phyloP scores from a whole-genome alignment of 495 filamentous ascomycete species.

The Annulohypoxylon moriforme region DNA sequence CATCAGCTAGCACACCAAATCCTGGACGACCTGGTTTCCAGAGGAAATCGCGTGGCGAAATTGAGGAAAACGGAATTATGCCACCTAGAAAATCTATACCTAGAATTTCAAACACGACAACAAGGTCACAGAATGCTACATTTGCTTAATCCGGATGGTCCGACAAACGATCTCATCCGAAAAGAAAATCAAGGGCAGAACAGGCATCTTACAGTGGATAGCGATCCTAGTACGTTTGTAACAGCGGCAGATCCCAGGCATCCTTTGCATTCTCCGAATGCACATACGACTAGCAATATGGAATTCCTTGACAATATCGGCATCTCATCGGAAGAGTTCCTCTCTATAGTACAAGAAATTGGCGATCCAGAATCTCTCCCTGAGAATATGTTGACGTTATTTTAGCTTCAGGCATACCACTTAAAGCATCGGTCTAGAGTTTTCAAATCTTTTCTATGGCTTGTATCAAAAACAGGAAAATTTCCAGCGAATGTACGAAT shows the following conservation, averaged over 20 bases:
- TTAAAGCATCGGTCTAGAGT: not conserved
- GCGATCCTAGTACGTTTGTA: not conserved
- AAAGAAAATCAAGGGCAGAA: not conserved
- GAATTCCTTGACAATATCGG: slow-evolving; percentile 16
- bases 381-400: slow-evolving; percentile 9
- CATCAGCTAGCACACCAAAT: slow-evolving; percentile 1
- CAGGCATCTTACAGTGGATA: not conserved
- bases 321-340: slow-evolving; percentile 13
- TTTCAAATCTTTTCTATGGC: too few relatives aligned
- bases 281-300: slow-evolving; percentile 6
- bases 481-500: too few relatives aligned
- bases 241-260: not conserved
- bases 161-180: not conserved
- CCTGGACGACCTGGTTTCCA: not conserved
- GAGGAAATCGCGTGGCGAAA: slow-evolving; percentile 11
- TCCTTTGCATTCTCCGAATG: not conserved
- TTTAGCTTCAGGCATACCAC: not conserved
- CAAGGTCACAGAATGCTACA: slow-evolving; percentile 12
- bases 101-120: slow-evolving; percentile 1
- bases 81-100: not conserved
- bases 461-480: too few relatives aligned
- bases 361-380: slow-evolving; percentile 9
- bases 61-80: not conserved
- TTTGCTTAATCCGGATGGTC: not conserved
- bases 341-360: slow-evolving; percentile 15